Percentiles rank a stretch among this genome's conserved stretches.
Conservation (phyloP, 2,329 filamentous ascomycete genomes). For the Teratosphaeriaceae sp. region DNA sequence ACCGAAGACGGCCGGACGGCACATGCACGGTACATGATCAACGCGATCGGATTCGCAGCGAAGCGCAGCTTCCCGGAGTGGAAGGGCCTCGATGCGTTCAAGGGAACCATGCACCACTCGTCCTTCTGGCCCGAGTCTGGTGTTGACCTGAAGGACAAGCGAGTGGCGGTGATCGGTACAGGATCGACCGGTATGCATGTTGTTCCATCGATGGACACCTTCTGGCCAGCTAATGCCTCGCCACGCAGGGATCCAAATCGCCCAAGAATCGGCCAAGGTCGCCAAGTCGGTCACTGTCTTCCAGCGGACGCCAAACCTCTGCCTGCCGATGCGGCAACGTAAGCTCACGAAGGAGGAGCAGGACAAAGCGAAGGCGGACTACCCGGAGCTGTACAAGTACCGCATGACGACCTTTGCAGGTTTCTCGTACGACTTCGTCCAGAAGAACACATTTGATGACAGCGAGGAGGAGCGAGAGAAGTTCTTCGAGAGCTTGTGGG, state of each 20-base stretch:
- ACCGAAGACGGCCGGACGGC: slow-evolving; percentile 48
- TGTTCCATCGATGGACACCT: neutral
- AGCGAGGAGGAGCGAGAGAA: slow-evolving; percentile 36
- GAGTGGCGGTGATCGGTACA: slow-evolving; percentile 36
- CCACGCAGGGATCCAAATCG: slow-evolving; percentile 12
- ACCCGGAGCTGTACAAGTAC: slow-evolving; percentile 38
- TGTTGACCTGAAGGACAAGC: slow-evolving; percentile 28
- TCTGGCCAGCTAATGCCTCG: neutral
- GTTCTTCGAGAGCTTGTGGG: slow-evolving; percentile 36
- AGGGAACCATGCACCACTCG: slow-evolving; percentile 35
- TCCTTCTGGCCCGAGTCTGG: slow-evolving; percentile 33
- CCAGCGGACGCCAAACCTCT: slow-evolving; percentile 60
- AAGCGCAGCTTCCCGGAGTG: slow-evolving; percentile 37
- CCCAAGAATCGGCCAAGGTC: slow-evolving; percentile 8
- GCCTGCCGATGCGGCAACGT: slow-evolving; percentile 54
- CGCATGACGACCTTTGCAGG: neutral
- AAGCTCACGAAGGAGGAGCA: slow-evolving; percentile 46
- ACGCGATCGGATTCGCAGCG: slow-evolving; percentile 52
- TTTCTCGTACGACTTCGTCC: slow-evolving; percentile 50
- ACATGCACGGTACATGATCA: slow-evolving; percentile 46
- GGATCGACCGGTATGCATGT: slow-evolving; percentile 36
- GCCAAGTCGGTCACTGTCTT: slow-evolving; percentile 51
- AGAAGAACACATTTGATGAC: slow-evolving; percentile 48
- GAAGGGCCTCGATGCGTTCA: slow-evolving; percentile 30
- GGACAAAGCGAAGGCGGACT: slow-evolving; percentile 35